Conservation (phyloP, 331 rosid species). For the Pyrus hybrid region DNA sequence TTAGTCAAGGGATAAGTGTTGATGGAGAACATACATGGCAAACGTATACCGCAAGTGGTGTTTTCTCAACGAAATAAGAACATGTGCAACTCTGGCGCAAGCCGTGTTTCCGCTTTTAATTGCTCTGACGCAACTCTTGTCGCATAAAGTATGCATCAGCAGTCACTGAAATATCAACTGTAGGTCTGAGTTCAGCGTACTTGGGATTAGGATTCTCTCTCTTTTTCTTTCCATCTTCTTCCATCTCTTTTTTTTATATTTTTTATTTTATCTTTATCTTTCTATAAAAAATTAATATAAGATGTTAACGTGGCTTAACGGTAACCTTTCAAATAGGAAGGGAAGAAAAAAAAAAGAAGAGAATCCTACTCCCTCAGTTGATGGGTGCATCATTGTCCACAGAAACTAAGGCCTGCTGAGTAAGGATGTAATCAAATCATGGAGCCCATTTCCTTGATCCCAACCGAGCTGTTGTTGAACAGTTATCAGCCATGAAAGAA, state of each 20-base stretch:
- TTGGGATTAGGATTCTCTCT: neutral
- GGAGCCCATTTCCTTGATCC: slow-evolving; percentile 99
- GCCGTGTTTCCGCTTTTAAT: slow-evolving; percentile 15
- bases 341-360: too few relatives aligned
- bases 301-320: too few relatives aligned
- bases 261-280: too few relatives aligned
- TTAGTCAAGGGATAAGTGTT: slow-evolving; percentile 29
- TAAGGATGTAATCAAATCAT: slow-evolving; percentile 72
- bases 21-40: neutral
- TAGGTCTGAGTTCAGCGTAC: slow-evolving; percentile 84
- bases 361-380: slow-evolving; percentile 26
- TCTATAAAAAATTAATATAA: too few relatives aligned
- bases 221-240: too few relatives aligned
- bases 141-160: slow-evolving; percentile 88
- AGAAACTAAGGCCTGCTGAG: slow-evolving; percentile 96
- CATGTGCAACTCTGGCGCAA: neutral
- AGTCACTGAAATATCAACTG: slow-evolving; percentile 80
- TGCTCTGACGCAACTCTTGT: slow-evolving; percentile 75
- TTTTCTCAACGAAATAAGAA: too few relatives aligned
- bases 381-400: too few relatives aligned
- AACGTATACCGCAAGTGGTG: too few relatives aligned
- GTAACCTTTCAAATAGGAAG: too few relatives aligned
- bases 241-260: too few relatives aligned
- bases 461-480: slow-evolving; percentile 92
- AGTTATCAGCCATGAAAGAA: slow-evolving; percentile 93